phyloP scores from a whole-genome alignment of 2,329 filamentous ascomycete genomes.

The Fusarium tanahbumbuense region DNA sequence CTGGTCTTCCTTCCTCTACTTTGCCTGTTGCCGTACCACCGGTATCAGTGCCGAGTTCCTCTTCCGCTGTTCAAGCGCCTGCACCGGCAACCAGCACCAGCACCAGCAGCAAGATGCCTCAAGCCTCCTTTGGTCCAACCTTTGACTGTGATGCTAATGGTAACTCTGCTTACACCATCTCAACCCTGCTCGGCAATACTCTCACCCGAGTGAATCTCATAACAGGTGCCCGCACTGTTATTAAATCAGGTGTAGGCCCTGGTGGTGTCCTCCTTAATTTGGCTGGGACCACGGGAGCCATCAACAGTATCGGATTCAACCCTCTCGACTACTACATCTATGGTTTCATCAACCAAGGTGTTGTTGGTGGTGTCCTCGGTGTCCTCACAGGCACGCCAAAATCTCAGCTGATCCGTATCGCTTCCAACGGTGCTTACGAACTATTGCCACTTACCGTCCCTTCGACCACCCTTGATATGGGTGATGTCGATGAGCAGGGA shows the following conservation, averaged over 20 bases:
- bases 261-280: background rate
- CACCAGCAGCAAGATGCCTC: background rate
- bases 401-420: slow-evolving; percentile 8
- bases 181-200: slow-evolving; percentile 4
- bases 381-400: background rate
- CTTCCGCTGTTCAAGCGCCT: background rate
- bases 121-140: slow-evolving; percentile 5
- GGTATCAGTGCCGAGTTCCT: background rate
- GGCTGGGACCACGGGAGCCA: background rate
- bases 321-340: slow-evolving; percentile 9
- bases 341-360: background rate
- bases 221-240: background rate
- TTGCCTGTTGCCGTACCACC: background rate
- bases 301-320: slow-evolving; percentile 12
- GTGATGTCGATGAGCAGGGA: slow-evolving; percentile 9
- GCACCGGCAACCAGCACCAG: background rate
- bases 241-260: background rate
- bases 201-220: slow-evolving; percentile 4
- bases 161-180: background rate
- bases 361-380: background rate
- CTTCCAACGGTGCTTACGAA: slow-evolving; percentile 1
- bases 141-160: slow-evolving; percentile 9
- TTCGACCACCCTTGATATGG: background rate
- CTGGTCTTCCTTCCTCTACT: background rate
- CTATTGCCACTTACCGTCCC: background rate